Base-by-base conservation (phyloP, 345 rosid species). In the Turnera subulata region DNA sequence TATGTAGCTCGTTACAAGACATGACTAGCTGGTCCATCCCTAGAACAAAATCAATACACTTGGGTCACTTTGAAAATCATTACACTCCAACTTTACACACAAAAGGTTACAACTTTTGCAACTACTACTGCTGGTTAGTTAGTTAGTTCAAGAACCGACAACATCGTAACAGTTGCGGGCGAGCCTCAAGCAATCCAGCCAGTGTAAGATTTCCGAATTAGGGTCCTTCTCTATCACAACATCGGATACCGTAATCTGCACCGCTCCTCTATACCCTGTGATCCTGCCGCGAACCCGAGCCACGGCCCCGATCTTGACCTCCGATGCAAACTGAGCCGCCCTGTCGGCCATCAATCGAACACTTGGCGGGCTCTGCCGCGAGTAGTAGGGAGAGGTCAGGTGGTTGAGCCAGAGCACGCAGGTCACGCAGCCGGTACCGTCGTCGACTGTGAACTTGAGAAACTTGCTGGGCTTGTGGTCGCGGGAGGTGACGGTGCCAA, bases 381-480 rank as follows among this genome's bases (percentile, higher is more conserved):
- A 73, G 79, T 74, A 79, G 68, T 78, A 81, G 15, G 81, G 73
- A 35, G 89, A 85, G 4, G 68, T 58, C 61, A 77, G 69, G 0
- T 83, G 92, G 82, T 91, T 91, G 57, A 88, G 95, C 95, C 95
- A 88, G 64, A 91, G 66, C 63, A 91, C 0, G 75, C 98, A 88
- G 58, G 69, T 65, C 69, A 82, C 58, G 65, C 73, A 75, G 26
- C 82, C 87, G 16, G 92, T 88, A 61, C 92, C 86, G 39, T 55
- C 67, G 54, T 49, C 62, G 24, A 86, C 35, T 0, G 62, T 39
- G 70, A 91, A 85, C 59, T 79, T 84, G 65, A 85, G 79, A 80
- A 84, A 88, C 55, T 74, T 79, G 59, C 19, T 19, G 21, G 79
- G 84, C 38, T 81, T 82, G 57, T 52, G 49, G 38, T 84, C 86